Evolutionary conservation across 371 early-diverging fungal genomes (phyloP).

Genomic region (Rhizopus stolonifer): DNA sequence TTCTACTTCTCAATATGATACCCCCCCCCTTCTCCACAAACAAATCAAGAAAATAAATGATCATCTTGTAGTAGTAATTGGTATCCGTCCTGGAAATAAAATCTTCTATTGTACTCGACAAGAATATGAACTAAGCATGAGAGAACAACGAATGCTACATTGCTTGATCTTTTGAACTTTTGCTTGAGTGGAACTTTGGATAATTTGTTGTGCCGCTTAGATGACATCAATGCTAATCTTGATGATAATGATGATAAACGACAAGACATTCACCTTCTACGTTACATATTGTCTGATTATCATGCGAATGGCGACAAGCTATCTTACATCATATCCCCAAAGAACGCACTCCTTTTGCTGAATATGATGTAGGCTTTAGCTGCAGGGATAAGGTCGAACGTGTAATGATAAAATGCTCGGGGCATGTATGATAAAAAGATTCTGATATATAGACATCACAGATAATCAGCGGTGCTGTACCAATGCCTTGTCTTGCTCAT

Average conservation of each 20-base stretch:
- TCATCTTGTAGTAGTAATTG: constrained; percentile 13
- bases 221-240: constrained; percentile 3
- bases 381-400: constrained; percentile 18
- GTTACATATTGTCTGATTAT: constrained; percentile 17
- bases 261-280: background rate
- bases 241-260: constrained; percentile 9
- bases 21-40: constrained; percentile 10
- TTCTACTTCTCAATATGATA: constrained; percentile 5
- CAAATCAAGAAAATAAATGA: constrained; percentile 10
- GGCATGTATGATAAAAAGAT: constrained; percentile 20
- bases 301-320: constrained; percentile 23
- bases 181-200: constrained; percentile 5
- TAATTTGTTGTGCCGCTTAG: constrained; percentile 5
- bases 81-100: constrained; percentile 11
- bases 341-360: constrained; percentile 29
- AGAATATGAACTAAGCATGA: constrained; percentile 19
- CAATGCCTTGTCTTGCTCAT: constrained; percentile 15
- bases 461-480: constrained; percentile 17
- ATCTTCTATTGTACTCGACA: constrained; percentile 16
- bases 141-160: too few relatives aligned
- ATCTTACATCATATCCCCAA: constrained; percentile 10
- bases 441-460: constrained; percentile 14
- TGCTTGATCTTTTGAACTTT: too few relatives aligned
- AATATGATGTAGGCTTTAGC: constrained; percentile 19
- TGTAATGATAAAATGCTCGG: constrained; percentile 22